A percentile compares a stretch with the other conserved stretches of the same genome.
phyloP scores from a whole-genome alignment of 1,284 basidiomycete species.

The Rhodotorula sp. region DNA sequence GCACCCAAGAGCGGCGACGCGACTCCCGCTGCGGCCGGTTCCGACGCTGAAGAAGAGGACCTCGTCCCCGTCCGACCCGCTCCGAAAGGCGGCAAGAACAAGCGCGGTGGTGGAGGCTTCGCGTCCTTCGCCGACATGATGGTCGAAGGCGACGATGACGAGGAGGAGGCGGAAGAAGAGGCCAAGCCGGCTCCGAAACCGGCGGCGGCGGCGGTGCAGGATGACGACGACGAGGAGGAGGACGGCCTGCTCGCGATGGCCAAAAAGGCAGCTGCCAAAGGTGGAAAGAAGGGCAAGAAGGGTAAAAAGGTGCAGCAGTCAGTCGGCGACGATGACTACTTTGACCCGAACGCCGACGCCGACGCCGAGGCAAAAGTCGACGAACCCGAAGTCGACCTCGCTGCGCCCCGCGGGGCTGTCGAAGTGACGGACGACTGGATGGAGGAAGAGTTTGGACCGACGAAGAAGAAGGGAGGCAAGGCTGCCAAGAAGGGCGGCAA shows the following conservation, averaged over 20 bases:
- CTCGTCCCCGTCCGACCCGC: not conserved
- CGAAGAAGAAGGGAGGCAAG: slow-evolving; percentile 58
- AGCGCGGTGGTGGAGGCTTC: slow-evolving; percentile 17
- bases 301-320: slow-evolving; percentile 45
- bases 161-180: slow-evolving; percentile 55
- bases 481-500: slow-evolving; percentile 55
- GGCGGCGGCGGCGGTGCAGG: slow-evolving; percentile 46
- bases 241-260: slow-evolving; percentile 70
- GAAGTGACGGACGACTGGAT: slow-evolving; percentile 58
- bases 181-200: slow-evolving; percentile 53
- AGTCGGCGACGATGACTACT: slow-evolving; percentile 46
- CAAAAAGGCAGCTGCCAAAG: slow-evolving; percentile 65
- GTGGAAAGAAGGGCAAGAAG: slow-evolving; percentile 66
- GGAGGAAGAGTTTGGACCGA: slow-evolving; percentile 67
- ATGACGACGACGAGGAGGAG: slow-evolving; percentile 59
- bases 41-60: slow-evolving; percentile 25
- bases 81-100: slow-evolving; percentile 12
- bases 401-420: slow-evolving; percentile 58
- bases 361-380: slow-evolving; percentile 27
- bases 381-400: slow-evolving; percentile 51
- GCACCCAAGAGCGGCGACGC: slow-evolving; percentile 1
- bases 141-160: slow-evolving; percentile 51
- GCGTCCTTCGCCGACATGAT: slow-evolving; percentile 19
- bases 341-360: slow-evolving; percentile 34
- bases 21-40: not conserved